Percentiles rank a stretch among this genome's conserved stretches.
phyloP scores from a whole-genome alignment of 768 basidiomycete genomes.

The Leccinum longicurvipes region DNA sequence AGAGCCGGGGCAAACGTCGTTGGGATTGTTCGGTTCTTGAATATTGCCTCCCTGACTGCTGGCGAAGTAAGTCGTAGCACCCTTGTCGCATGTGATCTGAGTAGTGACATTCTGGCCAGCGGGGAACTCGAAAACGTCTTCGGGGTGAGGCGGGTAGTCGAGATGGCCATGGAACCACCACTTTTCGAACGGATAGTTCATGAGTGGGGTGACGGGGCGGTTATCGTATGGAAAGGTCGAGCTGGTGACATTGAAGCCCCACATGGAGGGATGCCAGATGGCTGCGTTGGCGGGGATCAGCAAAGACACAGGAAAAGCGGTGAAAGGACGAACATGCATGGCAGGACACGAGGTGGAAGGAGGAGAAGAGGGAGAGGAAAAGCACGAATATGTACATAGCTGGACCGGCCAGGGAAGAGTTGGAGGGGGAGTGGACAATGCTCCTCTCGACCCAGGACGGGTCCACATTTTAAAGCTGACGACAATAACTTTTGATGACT shows the following conservation, averaged over 20 bases:
- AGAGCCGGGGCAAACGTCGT: conserved; percentile 52
- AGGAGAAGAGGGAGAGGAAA: neutral
- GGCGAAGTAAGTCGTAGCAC: conserved; percentile 54
- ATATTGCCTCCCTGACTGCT: conserved; percentile 53
- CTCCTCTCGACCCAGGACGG: neutral
- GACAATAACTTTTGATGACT: neutral
- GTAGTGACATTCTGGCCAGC: conserved; percentile 52
- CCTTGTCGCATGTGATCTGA: conserved; percentile 59
- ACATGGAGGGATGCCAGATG: conserved; percentile 60
- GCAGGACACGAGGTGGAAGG: conserved; percentile 6
- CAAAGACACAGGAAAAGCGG: too few species aligned
- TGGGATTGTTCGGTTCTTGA: conserved; percentile 43
- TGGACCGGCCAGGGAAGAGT: conserved; percentile 20
- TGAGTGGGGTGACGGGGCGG: conserved; percentile 48
- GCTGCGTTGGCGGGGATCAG: conserved; percentile 29
- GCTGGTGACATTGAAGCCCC: conserved; percentile 63
- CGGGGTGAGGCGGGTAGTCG: conserved; percentile 50
- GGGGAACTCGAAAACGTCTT: conserved; percentile 57
- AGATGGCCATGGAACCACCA: conserved; percentile 69
- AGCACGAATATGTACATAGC: neutral
- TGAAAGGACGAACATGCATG: conserved; percentile 19
- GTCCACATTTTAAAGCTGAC: neutral
- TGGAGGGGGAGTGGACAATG: neutral
- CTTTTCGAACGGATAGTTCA: conserved; percentile 37
- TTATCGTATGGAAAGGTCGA: conserved; percentile 59